These are phyloP conservation scores for Yamadazyma atlantica DNA, from an alignment of 1,139 yeast genomes.

Conservation along the genomic window DNA sequence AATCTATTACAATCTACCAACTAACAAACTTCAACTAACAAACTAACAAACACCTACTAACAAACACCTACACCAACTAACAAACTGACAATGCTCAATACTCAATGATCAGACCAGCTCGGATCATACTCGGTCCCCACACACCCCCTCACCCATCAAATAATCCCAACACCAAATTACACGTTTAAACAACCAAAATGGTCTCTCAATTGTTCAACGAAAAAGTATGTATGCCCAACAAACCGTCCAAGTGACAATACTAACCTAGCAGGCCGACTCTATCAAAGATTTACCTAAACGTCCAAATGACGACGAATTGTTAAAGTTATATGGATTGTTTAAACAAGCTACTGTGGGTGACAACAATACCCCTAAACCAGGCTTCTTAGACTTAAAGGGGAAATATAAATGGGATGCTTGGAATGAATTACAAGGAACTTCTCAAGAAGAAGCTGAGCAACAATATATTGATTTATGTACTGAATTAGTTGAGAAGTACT, in stretches of 20 bases:
- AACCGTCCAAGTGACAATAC: too few relatives aligned
- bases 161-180: too few relatives aligned
- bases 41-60: too few relatives aligned
- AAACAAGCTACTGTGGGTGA: conserved; percentile 98
- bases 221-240: conserved; percentile 53
- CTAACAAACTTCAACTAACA: too few relatives aligned
- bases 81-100: not conserved
- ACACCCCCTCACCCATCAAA: too few relatives aligned
- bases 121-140: too few relatives aligned
- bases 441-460: conserved; percentile 89
- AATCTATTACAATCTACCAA: too few relatives aligned
- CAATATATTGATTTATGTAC: conserved; percentile 78
- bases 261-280: conserved; percentile 63
- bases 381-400: conserved; percentile 88
- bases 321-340: conserved; percentile 83
- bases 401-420: conserved; percentile 98
- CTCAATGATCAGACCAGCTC: too few relatives aligned
- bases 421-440: conserved; percentile 81
- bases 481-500: conserved; percentile 56
- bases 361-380: conserved; percentile 80
- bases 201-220: conserved; percentile 55
- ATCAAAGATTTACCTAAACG: conserved; percentile 73
- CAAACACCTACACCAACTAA: not conserved
- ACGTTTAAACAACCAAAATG: conserved; percentile 27
- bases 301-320: conserved; percentile 85